phyloP scores from a whole-genome alignment of 192 early-diverging fungal species.

The Jimgerdemannia flammicorona region DNA sequence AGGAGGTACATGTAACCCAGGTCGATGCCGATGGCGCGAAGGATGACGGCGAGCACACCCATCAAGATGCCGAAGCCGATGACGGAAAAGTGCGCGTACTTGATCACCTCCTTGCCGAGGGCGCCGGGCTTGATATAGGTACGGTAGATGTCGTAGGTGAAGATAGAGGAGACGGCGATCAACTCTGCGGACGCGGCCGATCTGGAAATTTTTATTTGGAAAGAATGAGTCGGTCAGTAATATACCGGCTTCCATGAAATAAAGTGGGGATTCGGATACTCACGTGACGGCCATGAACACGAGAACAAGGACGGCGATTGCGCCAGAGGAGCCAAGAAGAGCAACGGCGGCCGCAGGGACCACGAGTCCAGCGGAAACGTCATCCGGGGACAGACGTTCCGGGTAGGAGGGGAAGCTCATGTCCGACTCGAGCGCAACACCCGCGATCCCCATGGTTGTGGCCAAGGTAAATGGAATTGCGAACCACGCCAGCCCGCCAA shows the following conservation, averaged over 20 bases:
- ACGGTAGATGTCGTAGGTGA: slow-evolving; percentile 70
- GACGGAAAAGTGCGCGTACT: slow-evolving; percentile 47
- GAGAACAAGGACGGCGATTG: slow-evolving; percentile 57
- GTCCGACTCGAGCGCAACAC: slow-evolving; percentile 58
- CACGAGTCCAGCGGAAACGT: slow-evolving; percentile 64
- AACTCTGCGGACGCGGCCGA: slow-evolving; percentile 66
- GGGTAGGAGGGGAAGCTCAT: slow-evolving; percentile 51
- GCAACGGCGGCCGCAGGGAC: slow-evolving; percentile 63
- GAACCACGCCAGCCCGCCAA: slow-evolving; percentile 78
- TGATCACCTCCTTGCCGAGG: slow-evolving; percentile 54
- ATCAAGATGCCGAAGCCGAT: slow-evolving; percentile 65
- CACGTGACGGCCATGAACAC: slow-evolving; percentile 75
- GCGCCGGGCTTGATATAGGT: slow-evolving; percentile 70
- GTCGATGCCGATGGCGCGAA: slow-evolving; percentile 58
- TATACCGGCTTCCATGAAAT: not conserved
- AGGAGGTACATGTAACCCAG: slow-evolving; percentile 60
- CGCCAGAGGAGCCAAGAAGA: slow-evolving; percentile 58
- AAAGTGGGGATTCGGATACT: not conserved
- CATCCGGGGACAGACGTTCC: slow-evolving; percentile 41
- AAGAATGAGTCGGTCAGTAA: not conserved
- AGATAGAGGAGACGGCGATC: slow-evolving; percentile 70
- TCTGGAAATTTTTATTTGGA: slow-evolving; percentile 10
- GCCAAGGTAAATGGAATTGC: slow-evolving; percentile 72
- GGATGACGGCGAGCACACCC: slow-evolving; percentile 59
- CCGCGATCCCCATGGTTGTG: slow-evolving; percentile 65